A percentile compares a stretch with the other conserved stretches of the same genome.
phyloP scores from a whole-genome alignment of 768 basidiomycete genomes.

The Leccinum boreale region DNA sequence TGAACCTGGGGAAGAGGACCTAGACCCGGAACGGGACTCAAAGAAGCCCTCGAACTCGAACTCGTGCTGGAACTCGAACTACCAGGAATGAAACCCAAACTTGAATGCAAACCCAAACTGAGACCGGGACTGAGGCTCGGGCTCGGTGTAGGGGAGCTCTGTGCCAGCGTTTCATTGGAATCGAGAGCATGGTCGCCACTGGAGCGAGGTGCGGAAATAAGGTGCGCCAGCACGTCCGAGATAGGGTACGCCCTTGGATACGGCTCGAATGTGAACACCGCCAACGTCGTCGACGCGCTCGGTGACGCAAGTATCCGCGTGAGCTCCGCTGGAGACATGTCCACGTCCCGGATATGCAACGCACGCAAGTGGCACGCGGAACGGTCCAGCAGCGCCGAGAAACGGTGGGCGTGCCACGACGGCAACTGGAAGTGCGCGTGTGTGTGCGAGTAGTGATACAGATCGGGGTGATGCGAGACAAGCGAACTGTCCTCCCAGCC shows the following conservation, averaged over 20 bases:
- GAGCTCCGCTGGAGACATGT: slow-evolving; percentile 22
- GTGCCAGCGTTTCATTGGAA: not conserved
- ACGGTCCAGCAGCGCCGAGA: slow-evolving; percentile 22
- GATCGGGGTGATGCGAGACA: slow-evolving; percentile 7
- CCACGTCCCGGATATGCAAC: slow-evolving; percentile 19
- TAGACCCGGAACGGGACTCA: not conserved
- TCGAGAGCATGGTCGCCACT: not conserved
- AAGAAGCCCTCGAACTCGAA: not conserved
- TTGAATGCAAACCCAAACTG: not conserved
- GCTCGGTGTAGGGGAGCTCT: not conserved
- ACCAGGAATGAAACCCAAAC: not conserved
- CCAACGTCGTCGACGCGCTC: slow-evolving; percentile 13
- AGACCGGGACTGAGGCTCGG: not conserved
- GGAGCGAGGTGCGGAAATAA: not conserved
- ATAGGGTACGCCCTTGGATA: slow-evolving; percentile 17
- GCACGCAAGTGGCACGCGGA: slow-evolving; percentile 19
- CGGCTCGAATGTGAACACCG: slow-evolving; percentile 24
- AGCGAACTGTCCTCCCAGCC: slow-evolving; percentile 12
- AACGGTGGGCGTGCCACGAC: slow-evolving; percentile 24
- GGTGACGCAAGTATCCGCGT: slow-evolving; percentile 17
- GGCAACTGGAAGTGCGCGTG: not conserved
- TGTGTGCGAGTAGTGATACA: not conserved
- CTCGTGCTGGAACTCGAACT: not conserved
- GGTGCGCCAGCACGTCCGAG: slow-evolving; percentile 16
- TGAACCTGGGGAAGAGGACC: not conserved